A percentile compares a stretch with the other conserved stretches of the same genome.
Evolutionary conservation across 1,284 basidiomycete species (phyloP).

Genomic region (Puccinia horiana): DNA sequence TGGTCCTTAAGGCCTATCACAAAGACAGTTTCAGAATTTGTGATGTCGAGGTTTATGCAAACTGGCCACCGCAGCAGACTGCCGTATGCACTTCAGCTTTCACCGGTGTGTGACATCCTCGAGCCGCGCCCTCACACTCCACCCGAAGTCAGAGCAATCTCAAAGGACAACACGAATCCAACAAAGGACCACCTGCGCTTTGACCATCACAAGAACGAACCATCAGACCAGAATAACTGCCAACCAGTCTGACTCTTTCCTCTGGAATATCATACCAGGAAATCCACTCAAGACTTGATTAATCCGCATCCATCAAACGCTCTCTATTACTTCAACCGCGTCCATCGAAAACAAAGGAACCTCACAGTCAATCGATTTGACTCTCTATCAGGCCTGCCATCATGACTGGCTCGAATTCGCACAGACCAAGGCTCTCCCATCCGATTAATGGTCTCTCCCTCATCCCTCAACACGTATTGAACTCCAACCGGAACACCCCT

Average conservation of each 20-base stretch:
- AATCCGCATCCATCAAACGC: too few relatives aligned
- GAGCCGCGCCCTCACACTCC: background rate
- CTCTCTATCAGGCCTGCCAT: background rate
- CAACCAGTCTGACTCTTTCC: too few relatives aligned
- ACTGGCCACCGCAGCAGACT: background rate
- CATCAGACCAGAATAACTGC: too few relatives aligned
- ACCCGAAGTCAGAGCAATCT: too few relatives aligned
- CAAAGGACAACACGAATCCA: too few relatives aligned
- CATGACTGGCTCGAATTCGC: slow-evolving; percentile 24
- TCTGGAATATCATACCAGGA: too few relatives aligned
- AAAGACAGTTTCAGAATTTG: too few relatives aligned
- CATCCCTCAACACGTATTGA: slow-evolving; percentile 47
- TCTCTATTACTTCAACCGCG: background rate
- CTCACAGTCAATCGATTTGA: background rate
- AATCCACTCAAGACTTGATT: too few relatives aligned
- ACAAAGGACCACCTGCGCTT: background rate
- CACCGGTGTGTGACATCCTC: background rate
- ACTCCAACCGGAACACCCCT: slow-evolving; percentile 21
- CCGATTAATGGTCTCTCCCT: slow-evolving; percentile 47
- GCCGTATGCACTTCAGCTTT: background rate
- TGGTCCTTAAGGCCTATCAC: too few relatives aligned
- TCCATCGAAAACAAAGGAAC: background rate
- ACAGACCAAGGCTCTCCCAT: slow-evolving; percentile 41
- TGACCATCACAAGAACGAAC: too few relatives aligned
- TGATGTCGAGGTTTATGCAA: background rate